Evolutionary conservation across 164 flowering plant genomes (phyloP).

Genomic region (Magnolia sinica): DNA sequence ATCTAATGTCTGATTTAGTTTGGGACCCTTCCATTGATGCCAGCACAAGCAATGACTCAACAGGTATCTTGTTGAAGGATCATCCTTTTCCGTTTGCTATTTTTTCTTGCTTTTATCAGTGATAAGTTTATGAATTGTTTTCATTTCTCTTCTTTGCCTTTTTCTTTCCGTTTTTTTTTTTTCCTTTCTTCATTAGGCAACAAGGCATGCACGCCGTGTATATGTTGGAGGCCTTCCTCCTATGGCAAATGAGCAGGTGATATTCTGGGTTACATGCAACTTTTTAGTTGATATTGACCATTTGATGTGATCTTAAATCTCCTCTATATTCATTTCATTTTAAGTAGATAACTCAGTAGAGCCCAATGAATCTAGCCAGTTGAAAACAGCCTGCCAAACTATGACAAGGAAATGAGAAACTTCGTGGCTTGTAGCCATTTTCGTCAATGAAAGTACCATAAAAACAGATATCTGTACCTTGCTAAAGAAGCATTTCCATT

Average conservation of each 20-base stretch:
- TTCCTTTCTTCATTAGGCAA: constrained; percentile 46
- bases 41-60: constrained; percentile 73
- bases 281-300: neutral
- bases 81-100: neutral
- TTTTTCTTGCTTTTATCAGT: neutral
- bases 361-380: neutral
- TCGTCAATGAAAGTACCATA: too few species aligned
- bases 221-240: constrained; percentile 96
- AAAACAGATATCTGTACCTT: too few species aligned
- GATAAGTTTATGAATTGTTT: neutral
- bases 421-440: too few species aligned
- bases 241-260: constrained; percentile 82
- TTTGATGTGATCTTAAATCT: neutral
- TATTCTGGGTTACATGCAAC: neutral
- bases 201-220: constrained; percentile 89
- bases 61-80: constrained; percentile 40
- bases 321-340: neutral
- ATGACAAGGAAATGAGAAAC: too few species aligned
- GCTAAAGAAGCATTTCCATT: too few species aligned
- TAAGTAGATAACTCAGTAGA: neutral
- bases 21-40: constrained; percentile 55
- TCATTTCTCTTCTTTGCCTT: neutral
- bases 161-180: constrained; percentile 1
- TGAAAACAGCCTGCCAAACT: neutral
- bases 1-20: constrained; percentile 28